A percentile compares a stretch with the other conserved stretches of the same genome.
phyloP scores from a whole-genome alignment of 768 basidiomycete genomes.

The Candolleomyces efflorescens region DNA sequence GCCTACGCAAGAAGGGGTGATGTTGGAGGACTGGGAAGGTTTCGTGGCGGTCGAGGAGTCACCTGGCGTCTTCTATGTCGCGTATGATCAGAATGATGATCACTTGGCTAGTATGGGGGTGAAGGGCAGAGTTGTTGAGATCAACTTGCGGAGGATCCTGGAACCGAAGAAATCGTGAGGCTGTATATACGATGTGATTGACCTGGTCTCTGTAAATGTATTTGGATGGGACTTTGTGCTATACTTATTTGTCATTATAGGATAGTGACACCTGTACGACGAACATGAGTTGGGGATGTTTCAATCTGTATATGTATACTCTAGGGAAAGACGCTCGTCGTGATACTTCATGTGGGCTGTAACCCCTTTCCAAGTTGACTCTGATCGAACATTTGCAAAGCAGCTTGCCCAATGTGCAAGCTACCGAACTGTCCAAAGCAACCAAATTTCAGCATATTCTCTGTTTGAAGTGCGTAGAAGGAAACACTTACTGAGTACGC shows the following conservation, averaged over 20 bases:
- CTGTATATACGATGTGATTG: not conserved
- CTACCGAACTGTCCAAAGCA: conserved; percentile 24
- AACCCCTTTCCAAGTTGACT: conserved; percentile 11
- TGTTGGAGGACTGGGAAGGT: conserved; percentile 22
- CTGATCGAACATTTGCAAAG: conserved; percentile 41
- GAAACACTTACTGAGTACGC: conserved; percentile 33
- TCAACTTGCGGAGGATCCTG: conserved; percentile 15
- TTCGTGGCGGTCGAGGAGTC: conserved; percentile 24
- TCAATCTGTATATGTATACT: not conserved
- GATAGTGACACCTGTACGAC: conserved; percentile 13
- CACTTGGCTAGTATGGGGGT: conserved; percentile 12
- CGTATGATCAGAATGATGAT: conserved; percentile 23
- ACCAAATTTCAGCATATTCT: not conserved
- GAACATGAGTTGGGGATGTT: not conserved
- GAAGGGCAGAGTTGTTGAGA: conserved; percentile 16
- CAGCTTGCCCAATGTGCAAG: conserved; percentile 36
- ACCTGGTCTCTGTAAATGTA: not conserved
- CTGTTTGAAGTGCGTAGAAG: not conserved
- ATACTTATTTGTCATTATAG: not conserved
- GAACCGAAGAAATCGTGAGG: conserved; percentile 2
- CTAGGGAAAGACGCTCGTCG: not conserved
- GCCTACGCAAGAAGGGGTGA: conserved; percentile 17
- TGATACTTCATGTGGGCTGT: not conserved
- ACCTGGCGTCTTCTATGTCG: conserved; percentile 16
- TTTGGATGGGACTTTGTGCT: not conserved